Percentiles rank a stretch among this genome's conserved stretches.
These are phyloP conservation scores for Fusarium tricinctum DNA, from an alignment of 2,329 filamentous ascomycete species.

Conservation along the genomic window DNA sequence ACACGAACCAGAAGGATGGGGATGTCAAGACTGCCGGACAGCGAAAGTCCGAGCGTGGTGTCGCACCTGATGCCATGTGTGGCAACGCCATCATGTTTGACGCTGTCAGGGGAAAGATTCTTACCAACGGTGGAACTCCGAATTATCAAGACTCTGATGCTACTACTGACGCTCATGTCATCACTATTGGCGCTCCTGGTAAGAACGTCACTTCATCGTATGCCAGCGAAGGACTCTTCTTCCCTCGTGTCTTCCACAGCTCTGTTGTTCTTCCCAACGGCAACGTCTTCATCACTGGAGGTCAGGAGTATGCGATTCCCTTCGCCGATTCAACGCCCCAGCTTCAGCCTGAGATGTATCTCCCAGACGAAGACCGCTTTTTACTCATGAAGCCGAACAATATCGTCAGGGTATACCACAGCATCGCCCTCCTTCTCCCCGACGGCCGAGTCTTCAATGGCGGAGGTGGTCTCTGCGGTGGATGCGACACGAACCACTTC, in stretches of 20 bases:
- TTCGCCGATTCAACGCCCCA: slow-evolving; percentile 38
- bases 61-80: slow-evolving; percentile 65
- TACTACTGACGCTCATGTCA: slow-evolving; percentile 62
- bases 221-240: slow-evolving; percentile 23
- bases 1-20: slow-evolving; percentile 51
- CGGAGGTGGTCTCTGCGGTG: slow-evolving; percentile 32
- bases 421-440: slow-evolving; percentile 28
- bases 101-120: slow-evolving; percentile 69
- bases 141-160: slow-evolving; percentile 62
- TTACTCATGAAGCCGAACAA: slow-evolving; percentile 35
- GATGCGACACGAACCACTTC: slow-evolving; percentile 36
- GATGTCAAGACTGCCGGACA: slow-evolving; percentile 33
- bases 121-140: slow-evolving; percentile 64
- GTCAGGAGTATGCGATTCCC: slow-evolving; percentile 45
- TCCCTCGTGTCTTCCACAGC: slow-evolving; percentile 60
- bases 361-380: slow-evolving; percentile 2
- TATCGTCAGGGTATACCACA: slow-evolving; percentile 32
- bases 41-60: slow-evolving; percentile 53
- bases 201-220: slow-evolving; percentile 10
- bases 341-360: slow-evolving; percentile 31
- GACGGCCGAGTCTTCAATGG: slow-evolving; percentile 40
- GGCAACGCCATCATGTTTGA: slow-evolving; percentile 71
- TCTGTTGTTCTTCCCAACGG: slow-evolving; percentile 65
- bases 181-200: slow-evolving; percentile 58
- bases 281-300: slow-evolving; percentile 62